A percentile compares a stretch with the other conserved stretches of the same genome.
Evolutionary conservation across 2,329 filamentous ascomycete species (phyloP).

Genomic region (Clonostachys sp.): DNA sequence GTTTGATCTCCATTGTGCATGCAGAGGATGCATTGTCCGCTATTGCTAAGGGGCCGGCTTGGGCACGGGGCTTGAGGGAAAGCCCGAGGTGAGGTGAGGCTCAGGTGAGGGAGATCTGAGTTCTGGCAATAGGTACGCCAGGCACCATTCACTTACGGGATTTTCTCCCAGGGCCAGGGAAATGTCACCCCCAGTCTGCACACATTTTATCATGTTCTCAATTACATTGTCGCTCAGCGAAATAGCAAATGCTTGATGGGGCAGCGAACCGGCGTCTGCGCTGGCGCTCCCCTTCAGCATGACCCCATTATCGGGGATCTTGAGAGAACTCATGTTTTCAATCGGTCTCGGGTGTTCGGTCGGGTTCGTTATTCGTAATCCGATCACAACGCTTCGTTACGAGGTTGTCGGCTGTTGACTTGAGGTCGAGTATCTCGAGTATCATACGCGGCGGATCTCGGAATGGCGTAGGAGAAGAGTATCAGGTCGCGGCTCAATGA

Average conservation of each 20-base stretch:
- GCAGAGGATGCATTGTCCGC: not conserved
- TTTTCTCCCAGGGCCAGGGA: conserved; percentile 52
- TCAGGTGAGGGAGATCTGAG: conserved; percentile 1
- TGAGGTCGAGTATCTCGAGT: no score
- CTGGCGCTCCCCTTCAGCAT: conserved; percentile 46
- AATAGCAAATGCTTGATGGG: conserved; percentile 53
- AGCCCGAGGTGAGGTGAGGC: not conserved
- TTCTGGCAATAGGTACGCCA: no score
- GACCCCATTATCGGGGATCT: conserved; percentile 53
- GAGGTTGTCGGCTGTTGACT: no score
- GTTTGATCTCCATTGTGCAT: not conserved
- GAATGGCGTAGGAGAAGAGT: no score
- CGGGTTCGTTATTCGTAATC: no score
- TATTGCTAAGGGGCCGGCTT: no score
- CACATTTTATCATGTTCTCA: conserved; percentile 57
- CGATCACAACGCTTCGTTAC: no score
- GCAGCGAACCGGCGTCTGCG: conserved; percentile 30
- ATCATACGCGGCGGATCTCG: no score
- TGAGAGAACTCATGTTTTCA: conserved; percentile 44
- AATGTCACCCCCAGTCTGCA: conserved; percentile 51
- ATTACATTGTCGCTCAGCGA: conserved; percentile 53
- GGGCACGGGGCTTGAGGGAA: no score
- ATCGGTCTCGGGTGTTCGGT: no score
- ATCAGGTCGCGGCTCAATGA: no score
- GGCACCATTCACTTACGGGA: conserved; percentile 44